Conservation (phyloP, 1,284 basidiomycete species). For the Sanghuangporus sanghuang region DNA sequence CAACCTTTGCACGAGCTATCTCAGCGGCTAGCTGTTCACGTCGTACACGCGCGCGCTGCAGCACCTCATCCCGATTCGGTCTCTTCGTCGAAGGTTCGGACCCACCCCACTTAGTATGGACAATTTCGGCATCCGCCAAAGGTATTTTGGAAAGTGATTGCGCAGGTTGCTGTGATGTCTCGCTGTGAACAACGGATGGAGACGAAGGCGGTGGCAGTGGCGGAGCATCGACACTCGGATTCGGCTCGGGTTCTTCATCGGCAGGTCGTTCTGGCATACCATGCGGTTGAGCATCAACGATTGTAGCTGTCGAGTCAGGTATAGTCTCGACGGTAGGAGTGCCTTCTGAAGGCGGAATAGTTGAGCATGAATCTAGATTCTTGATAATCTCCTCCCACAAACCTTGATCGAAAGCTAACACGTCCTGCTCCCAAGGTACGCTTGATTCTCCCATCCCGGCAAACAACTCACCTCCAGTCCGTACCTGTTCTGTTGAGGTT, state of each 20-base stretch:
- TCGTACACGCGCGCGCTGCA: conserved; percentile 48
- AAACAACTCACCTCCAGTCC: background rate
- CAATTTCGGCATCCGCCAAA: background rate
- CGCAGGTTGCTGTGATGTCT: background rate
- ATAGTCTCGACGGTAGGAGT: background rate
- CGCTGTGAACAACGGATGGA: background rate
- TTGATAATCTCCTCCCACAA: background rate
- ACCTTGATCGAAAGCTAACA: background rate
- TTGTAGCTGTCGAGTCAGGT: background rate
- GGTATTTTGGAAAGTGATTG: background rate
- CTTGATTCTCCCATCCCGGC: background rate
- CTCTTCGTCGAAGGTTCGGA: conserved; percentile 16
- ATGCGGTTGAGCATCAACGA: background rate
- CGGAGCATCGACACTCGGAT: background rate
- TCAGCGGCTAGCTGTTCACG: conserved; percentile 48
- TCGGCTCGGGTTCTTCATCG: background rate
- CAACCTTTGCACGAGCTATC: conserved; percentile 53
- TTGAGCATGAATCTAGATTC: background rate
- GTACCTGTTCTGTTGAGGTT: background rate
- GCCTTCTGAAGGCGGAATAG: background rate
- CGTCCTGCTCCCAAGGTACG: background rate
- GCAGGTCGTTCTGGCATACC: background rate
- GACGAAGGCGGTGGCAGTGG: background rate
- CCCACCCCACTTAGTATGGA: background rate
- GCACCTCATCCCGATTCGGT: conserved; percentile 36